Base-by-base conservation (phyloP, 768 basidiomycete genomes). In the Agaricus sinodeliciosus region DNA sequence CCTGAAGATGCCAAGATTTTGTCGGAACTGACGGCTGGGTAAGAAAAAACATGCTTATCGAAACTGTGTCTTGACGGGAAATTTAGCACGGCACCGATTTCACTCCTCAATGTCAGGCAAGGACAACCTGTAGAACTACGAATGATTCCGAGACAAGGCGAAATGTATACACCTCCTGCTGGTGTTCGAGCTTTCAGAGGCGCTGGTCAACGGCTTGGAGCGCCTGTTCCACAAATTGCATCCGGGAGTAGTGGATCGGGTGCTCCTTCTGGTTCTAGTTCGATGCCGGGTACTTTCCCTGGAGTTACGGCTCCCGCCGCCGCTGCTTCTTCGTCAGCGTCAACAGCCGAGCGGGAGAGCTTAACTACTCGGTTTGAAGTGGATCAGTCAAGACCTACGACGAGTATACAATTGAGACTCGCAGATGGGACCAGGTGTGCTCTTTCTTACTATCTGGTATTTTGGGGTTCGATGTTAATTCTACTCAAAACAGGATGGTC, bases 41-140 rank as follows among this genome's bases (percentile, higher is more conserved):
- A 68, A 31, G 31, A 2, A 31, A 31, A 31, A 31, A 31, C 31
- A 22, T 22, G 22, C 22, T 22, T 22, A 22, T 22, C 22, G 22
- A 22, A 22, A 2, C 3, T 22, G 22, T 22, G 22, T 22, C 22
- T 2, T 22, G 3, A 22, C 22, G 22, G 22, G 3, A 22, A 22
- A 3, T 39, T 34, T 47, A 91, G 91, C 3, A 82, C 79, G 56
- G 92, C 94, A 0, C 94, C 94, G 0, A 81, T 85, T 0, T 73
- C 80, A 1, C 70, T 94, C 42, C 72, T 97, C 57, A 81, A 89
- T 58, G 84, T 95, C 47, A 68, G 60, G 9, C 73, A 77, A 18
- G 86, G 85, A 15, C 93, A 97, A 65, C 86, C 81, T 1, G 90
- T 97, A 41, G 89, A 94, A 57, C 72, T 99, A 4, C 80, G 84